Evolutionary conservation across 352 stramenopile genomes (phyloP), one percentile per base, ranked within the genome.

Genomic region (Phytophthora kernoviae): DNA sequence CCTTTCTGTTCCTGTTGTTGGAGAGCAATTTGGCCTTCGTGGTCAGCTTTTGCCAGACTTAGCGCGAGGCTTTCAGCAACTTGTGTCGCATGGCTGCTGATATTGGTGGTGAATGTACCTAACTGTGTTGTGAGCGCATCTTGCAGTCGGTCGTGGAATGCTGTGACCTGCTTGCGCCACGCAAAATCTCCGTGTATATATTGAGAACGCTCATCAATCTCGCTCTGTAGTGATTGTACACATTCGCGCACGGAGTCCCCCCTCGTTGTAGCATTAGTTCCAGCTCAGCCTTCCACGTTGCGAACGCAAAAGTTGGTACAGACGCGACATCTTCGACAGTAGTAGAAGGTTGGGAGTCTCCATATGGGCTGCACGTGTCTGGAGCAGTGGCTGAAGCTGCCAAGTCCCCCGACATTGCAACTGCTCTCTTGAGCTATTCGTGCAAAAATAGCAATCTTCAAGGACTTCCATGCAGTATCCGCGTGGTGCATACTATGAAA

Each of bases 131-230:
- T 51, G 1, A 90, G 22, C n/a, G 59, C 37, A 14, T 83, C 68
- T 40, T 88, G 81, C 12, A 84, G 53, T 20, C 59, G 65, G 41
- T 83, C 74, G 50, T 87, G 74, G 62, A 85, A 84, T 7, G 40
- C 7, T 0, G 44, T 47, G 14, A 88, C 36, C 45, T 90, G 78
- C 54, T 82, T 83, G 8, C 81, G 71, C 81, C 81, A 90, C 12
- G 67, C 71, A n/a, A 76, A 76, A 22, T 90, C 81, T 20, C 79
- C 79, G 6, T 79, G 76, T 24, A 88, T 82, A 49, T 75, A 83
- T 30, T 85, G 60, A n/a, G 78, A 81, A 2, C 64, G 53, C 4
- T 86, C 73, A 17, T 88, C 77, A 34, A 87, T 86, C 24, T 79
- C 77, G 20, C 32, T 62, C 43, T 88, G 81, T 2, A 86, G 61